Percentiles rank a stretch among this genome's conserved stretches.
Evolutionary conservation across 169 alveolate species (phyloP).

Genomic region (Plasmodium coatneyi): DNA sequence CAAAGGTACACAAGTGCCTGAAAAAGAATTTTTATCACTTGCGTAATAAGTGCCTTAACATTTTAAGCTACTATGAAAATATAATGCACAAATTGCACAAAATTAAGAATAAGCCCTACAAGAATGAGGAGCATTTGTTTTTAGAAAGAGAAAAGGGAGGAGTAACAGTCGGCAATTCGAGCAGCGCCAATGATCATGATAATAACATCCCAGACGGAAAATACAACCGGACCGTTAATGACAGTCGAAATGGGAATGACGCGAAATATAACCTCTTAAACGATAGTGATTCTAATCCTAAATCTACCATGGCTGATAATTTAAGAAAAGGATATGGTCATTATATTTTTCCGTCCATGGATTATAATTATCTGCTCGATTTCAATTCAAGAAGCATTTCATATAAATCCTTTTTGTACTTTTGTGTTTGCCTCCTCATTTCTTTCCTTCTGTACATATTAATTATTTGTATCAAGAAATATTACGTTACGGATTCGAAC

Average conservation of each 20-base stretch:
- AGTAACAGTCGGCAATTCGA: neutral
- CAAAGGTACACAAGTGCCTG: conserved; percentile 51
- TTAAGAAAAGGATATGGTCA: conserved; percentile 59
- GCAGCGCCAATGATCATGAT: neutral
- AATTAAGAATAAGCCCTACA: conserved; percentile 55
- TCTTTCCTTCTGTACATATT: conserved; percentile 38
- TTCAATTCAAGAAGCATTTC: neutral
- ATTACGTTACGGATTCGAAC: neutral
- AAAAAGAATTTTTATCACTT: conserved; percentile 42
- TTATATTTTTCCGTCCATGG: conserved; percentile 25
- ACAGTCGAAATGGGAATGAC: neutral
- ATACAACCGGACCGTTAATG: neutral
- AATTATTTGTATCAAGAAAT: conserved; percentile 42
- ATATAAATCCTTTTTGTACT: conserved; percentile 25
- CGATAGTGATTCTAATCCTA: neutral
- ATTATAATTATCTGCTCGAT: conserved; percentile 11
- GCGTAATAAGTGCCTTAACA: conserved; percentile 28
- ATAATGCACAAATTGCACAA: conserved; percentile 64
- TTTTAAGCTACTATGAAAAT: conserved; percentile 60
- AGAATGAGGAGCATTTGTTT: conserved; percentile 18
- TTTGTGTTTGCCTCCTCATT: conserved; percentile 29
- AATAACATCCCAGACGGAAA: neutral
- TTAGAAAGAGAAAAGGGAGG: conserved; percentile 36
- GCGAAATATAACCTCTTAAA: conserved; percentile 8
- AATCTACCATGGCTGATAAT: conserved; percentile 25